A percentile compares a stretch with the other conserved stretches of the same genome.
Conservation (phyloP, 1,284 basidiomycete genomes). For the Ustilago loliicola region DNA sequence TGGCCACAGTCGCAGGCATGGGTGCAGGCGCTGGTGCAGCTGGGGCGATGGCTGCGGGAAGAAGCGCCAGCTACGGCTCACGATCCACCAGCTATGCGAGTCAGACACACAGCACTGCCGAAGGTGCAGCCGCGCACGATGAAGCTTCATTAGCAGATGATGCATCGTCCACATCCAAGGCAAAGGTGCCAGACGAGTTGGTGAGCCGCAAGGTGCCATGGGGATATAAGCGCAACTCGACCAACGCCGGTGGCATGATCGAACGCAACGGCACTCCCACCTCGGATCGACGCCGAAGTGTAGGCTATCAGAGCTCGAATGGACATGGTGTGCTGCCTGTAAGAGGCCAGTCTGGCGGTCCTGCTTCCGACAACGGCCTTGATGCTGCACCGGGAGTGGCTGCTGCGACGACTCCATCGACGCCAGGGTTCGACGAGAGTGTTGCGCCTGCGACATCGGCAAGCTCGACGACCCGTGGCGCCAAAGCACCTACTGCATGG, state of each 20-base stretch:
- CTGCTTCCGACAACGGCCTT: constrained; percentile 23
- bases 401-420: constrained; percentile 9
- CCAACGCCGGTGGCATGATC: constrained; percentile 15
- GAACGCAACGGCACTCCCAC: constrained; percentile 42
- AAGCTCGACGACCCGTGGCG: constrained; percentile 12
- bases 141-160: constrained; percentile 23
- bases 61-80: constrained; percentile 32
- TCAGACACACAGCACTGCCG: constrained; percentile 25
- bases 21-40: constrained; percentile 19
- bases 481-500: constrained; percentile 37
- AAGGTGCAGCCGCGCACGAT: constrained; percentile 13
- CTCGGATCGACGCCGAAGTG: constrained; percentile 44
- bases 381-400: constrained; percentile 3
- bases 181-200: constrained; percentile 35
- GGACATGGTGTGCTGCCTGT: constrained; percentile 32
- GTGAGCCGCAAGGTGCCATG: constrained; percentile 63
- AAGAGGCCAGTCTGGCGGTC: constrained; percentile 3
- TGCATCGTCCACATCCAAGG: constrained; percentile 29
- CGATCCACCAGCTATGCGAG: constrained; percentile 39
- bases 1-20: constrained; percentile 6
- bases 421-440: constrained; percentile 10
- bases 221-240: constrained; percentile 56
- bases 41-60: constrained; percentile 11
- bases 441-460: constrained; percentile 7
- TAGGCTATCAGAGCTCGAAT: constrained; percentile 43